A percentile compares a stretch with the other conserved stretches of the same genome.
These are phyloP conservation scores for Delphinella strobiligena DNA, from an alignment of 2,329 filamentous ascomycete species.

Conservation along the genomic window DNA sequence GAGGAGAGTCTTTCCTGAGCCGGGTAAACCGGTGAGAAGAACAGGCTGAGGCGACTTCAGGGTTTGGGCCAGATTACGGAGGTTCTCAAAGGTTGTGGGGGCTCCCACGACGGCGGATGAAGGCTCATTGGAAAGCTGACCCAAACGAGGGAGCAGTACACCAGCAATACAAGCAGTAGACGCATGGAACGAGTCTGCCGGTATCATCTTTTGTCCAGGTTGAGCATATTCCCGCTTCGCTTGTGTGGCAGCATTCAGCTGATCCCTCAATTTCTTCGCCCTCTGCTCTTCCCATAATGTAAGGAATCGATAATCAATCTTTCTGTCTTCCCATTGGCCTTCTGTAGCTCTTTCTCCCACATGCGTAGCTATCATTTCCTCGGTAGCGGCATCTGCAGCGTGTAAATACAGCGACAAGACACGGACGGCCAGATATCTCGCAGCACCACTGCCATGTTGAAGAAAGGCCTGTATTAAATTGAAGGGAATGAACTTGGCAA, in stretches of 20 bases:
- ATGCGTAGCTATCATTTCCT: constrained; percentile 56
- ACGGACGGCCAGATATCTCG: constrained; percentile 72
- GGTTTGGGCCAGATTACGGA: constrained; percentile 54
- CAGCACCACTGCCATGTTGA: constrained; percentile 40
- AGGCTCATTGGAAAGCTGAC: constrained; percentile 25
- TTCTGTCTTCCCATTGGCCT: constrained; percentile 62
- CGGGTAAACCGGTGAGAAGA: constrained; percentile 69
- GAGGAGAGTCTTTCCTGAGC: constrained; percentile 81
- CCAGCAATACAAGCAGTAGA: constrained; percentile 51
- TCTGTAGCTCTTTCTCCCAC: constrained; percentile 51
- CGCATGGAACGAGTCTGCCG: constrained; percentile 12
- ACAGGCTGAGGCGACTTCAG: constrained; percentile 60
- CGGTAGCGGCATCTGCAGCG: constrained; percentile 66
- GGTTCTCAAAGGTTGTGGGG: constrained; percentile 58
- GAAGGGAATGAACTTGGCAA: constrained; percentile 52
- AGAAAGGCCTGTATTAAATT: constrained; percentile 60
- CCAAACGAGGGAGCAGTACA: constrained; percentile 51
- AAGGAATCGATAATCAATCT: constrained; percentile 68
- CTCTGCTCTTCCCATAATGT: constrained; percentile 51
- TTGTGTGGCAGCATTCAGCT: background rate
- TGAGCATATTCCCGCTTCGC: constrained; percentile 2
- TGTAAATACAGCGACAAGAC: constrained; percentile 69
- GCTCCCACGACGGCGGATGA: constrained; percentile 53
- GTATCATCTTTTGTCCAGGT: constrained; percentile 1
- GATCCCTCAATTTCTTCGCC: constrained; percentile 24